phyloP scores from a whole-genome alignment of 176 grass and related monocot species.

The Musa schizocarpa region DNA sequence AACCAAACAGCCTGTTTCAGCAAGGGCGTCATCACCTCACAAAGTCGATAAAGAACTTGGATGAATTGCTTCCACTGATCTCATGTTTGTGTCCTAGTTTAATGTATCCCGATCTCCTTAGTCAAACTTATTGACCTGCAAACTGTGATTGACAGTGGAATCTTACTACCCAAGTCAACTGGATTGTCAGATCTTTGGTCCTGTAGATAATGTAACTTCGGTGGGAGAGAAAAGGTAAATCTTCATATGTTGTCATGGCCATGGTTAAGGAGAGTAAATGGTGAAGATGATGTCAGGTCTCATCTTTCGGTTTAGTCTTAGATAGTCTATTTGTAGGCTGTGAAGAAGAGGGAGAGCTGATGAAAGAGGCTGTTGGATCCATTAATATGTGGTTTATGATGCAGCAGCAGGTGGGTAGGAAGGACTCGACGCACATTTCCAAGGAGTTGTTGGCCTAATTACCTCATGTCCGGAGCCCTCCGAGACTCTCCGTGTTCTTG shows the following conservation, averaged over 20 bases:
- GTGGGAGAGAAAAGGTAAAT: no score
- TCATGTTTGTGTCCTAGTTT: no score
- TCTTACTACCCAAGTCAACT: no score
- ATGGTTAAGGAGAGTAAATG: neutral
- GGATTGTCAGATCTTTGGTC: no score
- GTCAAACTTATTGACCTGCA: no score
- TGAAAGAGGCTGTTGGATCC: neutral
- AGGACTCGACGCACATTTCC: no score
- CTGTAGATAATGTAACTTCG: no score
- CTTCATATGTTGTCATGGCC: no score
- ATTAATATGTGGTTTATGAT: neutral
- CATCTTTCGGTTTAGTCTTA: neutral
- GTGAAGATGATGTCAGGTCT: neutral
- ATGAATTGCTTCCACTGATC: neutral
- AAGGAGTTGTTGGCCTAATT: neutral
- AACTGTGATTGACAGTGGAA: no score
- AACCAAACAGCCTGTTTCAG: neutral
- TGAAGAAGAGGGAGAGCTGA: neutral
- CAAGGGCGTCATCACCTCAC: neutral
- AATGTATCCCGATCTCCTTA: no score
- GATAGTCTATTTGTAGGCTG: neutral
- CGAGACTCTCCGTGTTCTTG: neutral
- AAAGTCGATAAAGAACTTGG: neutral
- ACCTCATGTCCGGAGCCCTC: conserved; percentile 10
- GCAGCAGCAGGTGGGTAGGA: neutral